Percentiles rank a stretch among this genome's conserved stretches.
These are phyloP conservation scores for Claviceps citrina DNA, from an alignment of 2,329 filamentous ascomycete genomes.

Conservation along the genomic window DNA sequence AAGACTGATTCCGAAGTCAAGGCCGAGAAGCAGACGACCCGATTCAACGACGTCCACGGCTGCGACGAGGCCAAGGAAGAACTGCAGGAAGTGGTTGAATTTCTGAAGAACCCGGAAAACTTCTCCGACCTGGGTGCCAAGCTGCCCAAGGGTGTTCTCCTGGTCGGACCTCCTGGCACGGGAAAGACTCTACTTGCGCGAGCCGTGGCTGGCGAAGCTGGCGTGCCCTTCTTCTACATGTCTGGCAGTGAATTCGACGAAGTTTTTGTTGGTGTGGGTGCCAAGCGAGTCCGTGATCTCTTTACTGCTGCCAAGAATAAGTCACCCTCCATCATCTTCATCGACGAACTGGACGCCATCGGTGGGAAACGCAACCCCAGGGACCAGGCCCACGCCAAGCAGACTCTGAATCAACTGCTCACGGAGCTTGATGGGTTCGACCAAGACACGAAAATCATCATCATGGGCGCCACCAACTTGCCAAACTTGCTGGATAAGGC, in stretches of 20 bases:
- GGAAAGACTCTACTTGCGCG: slow-evolving; percentile 93
- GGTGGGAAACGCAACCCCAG: slow-evolving; percentile 84
- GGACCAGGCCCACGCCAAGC: slow-evolving; percentile 89
- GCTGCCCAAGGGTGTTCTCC: slow-evolving; percentile 86
- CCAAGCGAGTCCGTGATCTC: slow-evolving; percentile 90
- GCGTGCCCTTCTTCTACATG: slow-evolving; percentile 99
- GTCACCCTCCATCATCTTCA: slow-evolving; percentile 85
- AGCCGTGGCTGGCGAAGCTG: slow-evolving; percentile 90
- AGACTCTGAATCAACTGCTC: slow-evolving; percentile 91
- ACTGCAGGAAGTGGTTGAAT: slow-evolving; percentile 90
- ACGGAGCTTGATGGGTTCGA: slow-evolving; percentile 96
- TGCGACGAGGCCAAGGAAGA: slow-evolving; percentile 98
- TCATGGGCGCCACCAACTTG: slow-evolving; percentile 92
- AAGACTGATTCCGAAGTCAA: slow-evolving; percentile 71
- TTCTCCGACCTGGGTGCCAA: slow-evolving; percentile 93
- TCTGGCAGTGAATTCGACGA: slow-evolving; percentile 98
- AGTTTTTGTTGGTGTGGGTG: slow-evolving; percentile 91
- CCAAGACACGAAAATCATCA: slow-evolving; percentile 85
- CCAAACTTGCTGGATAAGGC: slow-evolving; percentile 90
- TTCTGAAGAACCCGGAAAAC: slow-evolving; percentile 80
- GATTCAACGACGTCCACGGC: slow-evolving; percentile 87
- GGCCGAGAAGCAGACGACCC: slow-evolving; percentile 78
- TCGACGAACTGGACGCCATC: slow-evolving; percentile 87
- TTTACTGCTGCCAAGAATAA: slow-evolving; percentile 71
- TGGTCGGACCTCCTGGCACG: slow-evolving; percentile 90